A percentile compares a stretch with the other conserved stretches of the same genome.
Evolutionary conservation across 2,329 filamentous ascomycete genomes (phyloP).

Genomic region (Mariannaea sp.): DNA sequence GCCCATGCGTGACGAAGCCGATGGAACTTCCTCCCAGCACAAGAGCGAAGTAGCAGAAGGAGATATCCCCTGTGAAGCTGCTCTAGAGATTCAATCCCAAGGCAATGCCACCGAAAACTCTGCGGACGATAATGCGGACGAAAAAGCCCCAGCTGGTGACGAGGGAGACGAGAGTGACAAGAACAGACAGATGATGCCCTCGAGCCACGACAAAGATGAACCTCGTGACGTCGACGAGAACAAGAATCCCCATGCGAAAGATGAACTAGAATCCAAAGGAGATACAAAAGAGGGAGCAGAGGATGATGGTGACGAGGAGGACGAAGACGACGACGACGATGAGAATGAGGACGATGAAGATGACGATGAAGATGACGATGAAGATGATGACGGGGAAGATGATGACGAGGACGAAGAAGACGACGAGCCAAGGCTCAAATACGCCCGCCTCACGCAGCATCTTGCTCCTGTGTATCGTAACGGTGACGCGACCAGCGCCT

Average conservation of each 20-base stretch:
- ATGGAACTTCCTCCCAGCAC: conserved; percentile 9
- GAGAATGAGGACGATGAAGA: conserved; percentile 36
- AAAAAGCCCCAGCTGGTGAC: conserved; percentile 49
- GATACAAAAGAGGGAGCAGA: conserved; percentile 31
- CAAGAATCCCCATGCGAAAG: conserved; percentile 10
- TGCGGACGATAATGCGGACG: conserved; percentile 33
- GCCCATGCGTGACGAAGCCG: conserved; percentile 20
- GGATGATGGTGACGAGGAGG: conserved; percentile 25
- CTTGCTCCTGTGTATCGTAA: conserved; percentile 85
- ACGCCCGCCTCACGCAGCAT: conserved; percentile 81
- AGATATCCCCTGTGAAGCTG: background rate
- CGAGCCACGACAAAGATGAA: conserved; percentile 1
- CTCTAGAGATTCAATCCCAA: background rate
- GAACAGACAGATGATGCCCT: too few relatives aligned
- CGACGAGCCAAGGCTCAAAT: conserved; percentile 93
- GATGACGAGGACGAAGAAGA: conserved; percentile 85
- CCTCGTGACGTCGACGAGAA: conserved; percentile 11
- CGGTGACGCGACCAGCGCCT: conserved; percentile 91
- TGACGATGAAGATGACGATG: conserved; percentile 48
- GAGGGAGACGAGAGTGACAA: conserved; percentile 32
- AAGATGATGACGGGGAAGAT: conserved; percentile 63
- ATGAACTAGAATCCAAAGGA: conserved; percentile 20
- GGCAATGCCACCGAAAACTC: background rate
- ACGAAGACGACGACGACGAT: conserved; percentile 27
- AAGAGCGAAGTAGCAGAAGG: conserved; percentile 11